A percentile compares a stretch with the other conserved stretches of the same genome.
Evolutionary conservation across 73 alveolate genomes (phyloP).

Genomic region (Paramecium biaurelia): DNA sequence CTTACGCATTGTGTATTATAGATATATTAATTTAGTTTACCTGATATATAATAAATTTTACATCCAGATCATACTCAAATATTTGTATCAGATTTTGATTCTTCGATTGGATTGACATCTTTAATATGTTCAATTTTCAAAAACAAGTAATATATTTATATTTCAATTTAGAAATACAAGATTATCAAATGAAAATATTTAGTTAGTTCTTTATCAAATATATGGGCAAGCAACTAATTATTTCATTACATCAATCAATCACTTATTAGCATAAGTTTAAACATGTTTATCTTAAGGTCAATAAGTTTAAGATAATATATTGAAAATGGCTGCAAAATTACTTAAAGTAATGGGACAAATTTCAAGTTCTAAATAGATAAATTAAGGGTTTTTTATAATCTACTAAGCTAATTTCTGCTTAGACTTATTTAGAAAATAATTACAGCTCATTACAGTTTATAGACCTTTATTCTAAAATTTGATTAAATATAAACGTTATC

Average conservation of each 20-base stretch:
- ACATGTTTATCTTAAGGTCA: not conserved
- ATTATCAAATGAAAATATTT: constrained; percentile 31
- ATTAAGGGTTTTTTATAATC: constrained; percentile 34
- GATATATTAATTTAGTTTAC: not conserved
- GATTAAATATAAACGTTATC: not conserved
- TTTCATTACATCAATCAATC: not conserved
- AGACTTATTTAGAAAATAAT: not conserved
- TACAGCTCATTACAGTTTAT: not conserved
- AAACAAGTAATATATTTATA: not conserved
- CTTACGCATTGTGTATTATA: not conserved
- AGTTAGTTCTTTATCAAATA: not conserved
- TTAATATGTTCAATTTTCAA: not conserved
- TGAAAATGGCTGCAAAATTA: not conserved
- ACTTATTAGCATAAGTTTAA: not conserved
- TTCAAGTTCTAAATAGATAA: not conserved
- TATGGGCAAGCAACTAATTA: constrained; percentile 10
- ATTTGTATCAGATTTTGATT: constrained; percentile 3
- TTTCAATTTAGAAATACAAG: constrained; percentile 1
- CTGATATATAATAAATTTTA: not conserved
- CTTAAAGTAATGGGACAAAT: constrained; percentile 3
- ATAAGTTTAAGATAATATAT: not conserved
- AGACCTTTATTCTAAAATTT: constrained; percentile 3
- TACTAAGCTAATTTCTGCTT: not conserved
- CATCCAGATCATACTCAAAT: not conserved
- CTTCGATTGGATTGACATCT: not conserved